Conservation (phyloP, 768 basidiomycete genomes). For the Pleurotus djamor region DNA sequence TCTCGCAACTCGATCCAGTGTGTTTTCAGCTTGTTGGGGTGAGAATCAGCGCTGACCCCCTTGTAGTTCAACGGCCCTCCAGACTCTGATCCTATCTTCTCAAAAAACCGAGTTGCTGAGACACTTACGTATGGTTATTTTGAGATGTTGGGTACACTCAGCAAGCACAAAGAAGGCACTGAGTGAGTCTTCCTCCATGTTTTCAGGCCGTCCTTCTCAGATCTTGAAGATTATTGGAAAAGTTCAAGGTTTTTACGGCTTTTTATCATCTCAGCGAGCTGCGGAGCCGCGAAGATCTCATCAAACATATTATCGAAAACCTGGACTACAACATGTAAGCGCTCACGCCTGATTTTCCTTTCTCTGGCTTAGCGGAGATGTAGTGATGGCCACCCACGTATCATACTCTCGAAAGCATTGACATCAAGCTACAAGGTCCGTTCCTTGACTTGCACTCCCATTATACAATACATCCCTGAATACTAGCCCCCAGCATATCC, state of each 20-base stretch:
- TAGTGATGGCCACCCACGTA: slow-evolving; percentile 93
- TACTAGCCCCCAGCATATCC: slow-evolving; percentile 62
- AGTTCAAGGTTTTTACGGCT: slow-evolving; percentile 90
- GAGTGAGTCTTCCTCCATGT: slow-evolving; percentile 54
- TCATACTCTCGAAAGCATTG: slow-evolving; percentile 90
- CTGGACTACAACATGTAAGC: slow-evolving; percentile 88
- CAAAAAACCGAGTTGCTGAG: slow-evolving; percentile 75
- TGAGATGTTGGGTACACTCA: slow-evolving; percentile 92
- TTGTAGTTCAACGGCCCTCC: slow-evolving; percentile 68
- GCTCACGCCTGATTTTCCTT: slow-evolving; percentile 9
- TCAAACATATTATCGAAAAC: slow-evolving; percentile 87
- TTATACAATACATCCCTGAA: not conserved
- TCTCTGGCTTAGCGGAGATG: not conserved
- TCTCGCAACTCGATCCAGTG: slow-evolving; percentile 92
- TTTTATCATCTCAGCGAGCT: slow-evolving; percentile 96
- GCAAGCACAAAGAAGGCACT: slow-evolving; percentile 85
- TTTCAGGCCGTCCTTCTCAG: slow-evolving; percentile 1
- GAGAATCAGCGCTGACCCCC: not conserved
- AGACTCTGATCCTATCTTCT: slow-evolving; percentile 80
- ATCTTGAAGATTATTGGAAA: slow-evolving; percentile 75
- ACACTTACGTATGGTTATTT: slow-evolving; percentile 92
- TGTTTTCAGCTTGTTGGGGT: slow-evolving; percentile 16
- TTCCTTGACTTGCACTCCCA: not conserved
- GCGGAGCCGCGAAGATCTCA: slow-evolving; percentile 87
- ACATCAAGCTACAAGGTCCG: slow-evolving; percentile 88